These are phyloP conservation scores for Lablab purpureus DNA, from an alignment of 306 rosid species.

Conservation along the genomic window DNA sequence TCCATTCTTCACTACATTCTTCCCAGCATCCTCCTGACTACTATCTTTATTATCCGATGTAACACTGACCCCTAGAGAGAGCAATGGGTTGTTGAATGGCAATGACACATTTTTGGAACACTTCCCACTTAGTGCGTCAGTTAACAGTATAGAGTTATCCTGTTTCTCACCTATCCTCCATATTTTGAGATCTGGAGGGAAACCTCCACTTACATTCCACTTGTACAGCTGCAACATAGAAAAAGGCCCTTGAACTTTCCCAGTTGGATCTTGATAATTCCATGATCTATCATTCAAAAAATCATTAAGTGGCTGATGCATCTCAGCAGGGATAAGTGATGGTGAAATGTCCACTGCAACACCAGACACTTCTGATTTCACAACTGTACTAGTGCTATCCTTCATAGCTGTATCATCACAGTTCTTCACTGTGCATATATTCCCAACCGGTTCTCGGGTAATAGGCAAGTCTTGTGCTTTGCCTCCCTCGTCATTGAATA, in stretches of 20 bases:
- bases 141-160: conserved; percentile 66
- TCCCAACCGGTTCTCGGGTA: conserved; percentile 53
- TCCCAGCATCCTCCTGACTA: conserved; percentile 53
- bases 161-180: conserved; percentile 78
- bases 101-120: conserved; percentile 53
- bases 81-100: conserved; percentile 48
- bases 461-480: conserved; percentile 47
- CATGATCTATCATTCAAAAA: conserved; percentile 64
- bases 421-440: conserved; percentile 37
- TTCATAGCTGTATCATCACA: conserved; percentile 49
- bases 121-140: conserved; percentile 64
- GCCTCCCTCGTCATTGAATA: conserved; percentile 49
- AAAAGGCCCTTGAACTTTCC: conserved; percentile 93
- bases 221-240: conserved; percentile 69
- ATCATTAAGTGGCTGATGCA: conserved; percentile 57
- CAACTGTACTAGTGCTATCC: conserved; percentile 51
- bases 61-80: conserved; percentile 53
- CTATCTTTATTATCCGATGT: conserved; percentile 49
- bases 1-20: conserved; percentile 48
- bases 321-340: conserved; percentile 51
- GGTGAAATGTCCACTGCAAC: conserved; percentile 57
- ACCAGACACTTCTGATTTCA: conserved; percentile 54
- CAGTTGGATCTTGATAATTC: conserved; percentile 89
- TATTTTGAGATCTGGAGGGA: conserved; percentile 78
- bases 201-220: conserved; percentile 73